Percentiles rank a stretch among this genome's conserved stretches.
phyloP scores from a whole-genome alignment of 345 rosid genomes.

The Euclidium syriacum region DNA sequence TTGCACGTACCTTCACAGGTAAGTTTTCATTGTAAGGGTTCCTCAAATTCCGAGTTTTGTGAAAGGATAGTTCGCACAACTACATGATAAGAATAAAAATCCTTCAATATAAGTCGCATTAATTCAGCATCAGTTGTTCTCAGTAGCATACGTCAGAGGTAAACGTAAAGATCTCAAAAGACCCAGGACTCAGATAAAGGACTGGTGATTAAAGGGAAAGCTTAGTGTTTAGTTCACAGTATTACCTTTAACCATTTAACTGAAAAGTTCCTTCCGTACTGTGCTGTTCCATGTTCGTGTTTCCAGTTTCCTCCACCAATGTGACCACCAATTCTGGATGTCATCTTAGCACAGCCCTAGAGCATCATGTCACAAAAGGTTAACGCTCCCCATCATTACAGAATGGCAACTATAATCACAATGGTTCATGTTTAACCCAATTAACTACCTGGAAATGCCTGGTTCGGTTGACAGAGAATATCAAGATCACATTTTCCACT shows the following conservation, averaged over 20 bases:
- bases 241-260: constrained; percentile 99
- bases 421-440: neutral
- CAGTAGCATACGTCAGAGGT: neutral
- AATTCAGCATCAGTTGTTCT: neutral
- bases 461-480: constrained; percentile 94
- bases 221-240: neutral
- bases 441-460: constrained; percentile 88
- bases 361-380: constrained; percentile 12
- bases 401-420: neutral
- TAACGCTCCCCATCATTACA: neutral
- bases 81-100: constrained; percentile 38
- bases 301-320: constrained; percentile 95
- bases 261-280: constrained; percentile 94
- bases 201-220: neutral
- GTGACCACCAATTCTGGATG: constrained; percentile 87
- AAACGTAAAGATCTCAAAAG: neutral
- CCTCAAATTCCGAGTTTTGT: constrained; percentile 88
- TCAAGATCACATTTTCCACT: constrained; percentile 81
- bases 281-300: constrained; percentile 98
- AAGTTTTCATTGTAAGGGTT: constrained; percentile 97
- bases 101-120: constrained; percentile 9
- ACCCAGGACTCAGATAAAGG: neutral
- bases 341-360: constrained; percentile 99
- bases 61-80: constrained; percentile 94
- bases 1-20: constrained; percentile 80